These are phyloP conservation scores for Micromonas pusilla DNA, from an alignment of 139 green algal genomes.

Conservation along the genomic window DNA sequence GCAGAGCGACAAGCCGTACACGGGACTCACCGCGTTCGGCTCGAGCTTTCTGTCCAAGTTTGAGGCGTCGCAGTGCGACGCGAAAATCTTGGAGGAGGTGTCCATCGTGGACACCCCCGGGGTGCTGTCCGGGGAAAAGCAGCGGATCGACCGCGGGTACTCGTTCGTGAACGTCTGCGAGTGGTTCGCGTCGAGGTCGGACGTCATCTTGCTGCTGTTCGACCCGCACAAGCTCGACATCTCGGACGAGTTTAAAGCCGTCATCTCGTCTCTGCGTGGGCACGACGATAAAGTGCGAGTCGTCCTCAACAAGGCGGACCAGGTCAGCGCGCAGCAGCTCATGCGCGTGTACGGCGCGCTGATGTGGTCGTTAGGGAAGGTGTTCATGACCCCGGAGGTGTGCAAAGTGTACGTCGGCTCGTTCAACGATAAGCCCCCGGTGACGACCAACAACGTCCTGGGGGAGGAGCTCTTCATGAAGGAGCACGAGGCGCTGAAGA, in stretches of 20 bases:
- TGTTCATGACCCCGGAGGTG: slow-evolving; percentile 87
- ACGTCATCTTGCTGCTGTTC: slow-evolving; percentile 97
- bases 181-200: slow-evolving; percentile 81
- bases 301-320: slow-evolving; percentile 95
- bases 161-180: slow-evolving; percentile 78
- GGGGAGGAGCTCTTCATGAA: slow-evolving; percentile 66
- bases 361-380: slow-evolving; percentile 96
- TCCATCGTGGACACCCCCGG: slow-evolving; percentile 87
- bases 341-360: slow-evolving; percentile 98
- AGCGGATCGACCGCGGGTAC: slow-evolving; percentile 88
- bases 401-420: slow-evolving; percentile 88
- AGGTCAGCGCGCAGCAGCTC: slow-evolving; percentile 71
- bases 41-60: slow-evolving; percentile 87
- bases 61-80: slow-evolving; percentile 68
- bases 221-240: slow-evolving; percentile 96
- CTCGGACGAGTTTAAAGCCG: slow-evolving; percentile 89
- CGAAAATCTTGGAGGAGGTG: slow-evolving; percentile 82
- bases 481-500: slow-evolving; percentile 84
- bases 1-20: slow-evolving; percentile 77
- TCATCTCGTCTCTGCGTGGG: slow-evolving; percentile 50
- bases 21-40: slow-evolving; percentile 38
- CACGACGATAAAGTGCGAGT: slow-evolving; percentile 92
- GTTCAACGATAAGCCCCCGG: slow-evolving; percentile 63
- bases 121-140: slow-evolving; percentile 92
- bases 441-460: slow-evolving; percentile 12